Conservation (phyloP, 1,284 basidiomycete species). For the Cystobasidium slooffiae region DNA sequence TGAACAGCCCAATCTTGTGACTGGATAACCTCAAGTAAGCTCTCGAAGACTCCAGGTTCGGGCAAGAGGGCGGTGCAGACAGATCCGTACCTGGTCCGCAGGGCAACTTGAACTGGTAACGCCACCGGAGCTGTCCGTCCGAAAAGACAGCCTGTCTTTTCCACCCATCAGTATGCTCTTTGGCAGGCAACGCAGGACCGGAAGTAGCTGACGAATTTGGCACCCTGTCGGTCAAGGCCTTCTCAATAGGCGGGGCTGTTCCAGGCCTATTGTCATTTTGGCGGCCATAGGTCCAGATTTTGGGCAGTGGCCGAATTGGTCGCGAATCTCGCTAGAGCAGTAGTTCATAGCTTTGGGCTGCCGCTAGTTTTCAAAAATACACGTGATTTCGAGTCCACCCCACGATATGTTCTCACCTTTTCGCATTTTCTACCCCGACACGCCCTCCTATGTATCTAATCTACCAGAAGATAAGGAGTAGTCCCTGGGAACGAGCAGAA, state of each 20-base stretch:
- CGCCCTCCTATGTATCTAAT: slow-evolving; percentile 1
- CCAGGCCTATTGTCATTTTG: slow-evolving; percentile 1
- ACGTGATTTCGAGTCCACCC: neutral
- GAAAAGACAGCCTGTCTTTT: slow-evolving; percentile 2
- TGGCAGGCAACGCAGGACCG: neutral
- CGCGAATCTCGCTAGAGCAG: slow-evolving; percentile 1
- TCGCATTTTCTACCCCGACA: slow-evolving; percentile 1
- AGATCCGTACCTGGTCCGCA: slow-evolving; percentile 1
- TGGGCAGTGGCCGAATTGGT: neutral
- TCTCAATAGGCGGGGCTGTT: neutral
- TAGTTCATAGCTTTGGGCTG: neutral
- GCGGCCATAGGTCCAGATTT: slow-evolving; percentile 1
- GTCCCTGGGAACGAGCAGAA: neutral
- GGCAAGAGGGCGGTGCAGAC: no score
- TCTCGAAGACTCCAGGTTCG: no score
- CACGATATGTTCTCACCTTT: neutral
- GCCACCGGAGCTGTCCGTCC: neutral
- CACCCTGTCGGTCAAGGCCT: slow-evolving; percentile 1
- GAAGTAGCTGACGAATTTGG: slow-evolving; percentile 1
- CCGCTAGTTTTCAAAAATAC: slow-evolving; percentile 1
- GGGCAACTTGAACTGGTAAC: neutral
- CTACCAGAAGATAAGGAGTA: slow-evolving; percentile 2
- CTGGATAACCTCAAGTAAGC: no score
- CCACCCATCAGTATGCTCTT: slow-evolving; percentile 1
- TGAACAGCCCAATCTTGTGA: slow-evolving; percentile 2